phyloP scores from a whole-genome alignment of 345 rosid species.

The Gossypioides kirkii region DNA sequence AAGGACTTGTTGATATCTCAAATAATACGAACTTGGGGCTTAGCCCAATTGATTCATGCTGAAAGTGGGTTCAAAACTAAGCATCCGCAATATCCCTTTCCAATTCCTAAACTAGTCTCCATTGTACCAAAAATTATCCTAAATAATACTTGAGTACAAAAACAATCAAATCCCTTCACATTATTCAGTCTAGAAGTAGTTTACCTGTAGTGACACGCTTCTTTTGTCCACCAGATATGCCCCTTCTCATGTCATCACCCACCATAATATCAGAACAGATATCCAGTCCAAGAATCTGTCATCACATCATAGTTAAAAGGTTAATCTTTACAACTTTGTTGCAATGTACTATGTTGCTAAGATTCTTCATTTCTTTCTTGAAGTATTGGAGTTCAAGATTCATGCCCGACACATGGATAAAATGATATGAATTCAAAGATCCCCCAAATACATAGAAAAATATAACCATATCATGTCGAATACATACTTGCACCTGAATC shows the following conservation, averaged over 20 bases:
- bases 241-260: slow-evolving; percentile 61
- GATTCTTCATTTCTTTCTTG: not conserved
- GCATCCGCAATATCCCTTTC: no score
- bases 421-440: no score
- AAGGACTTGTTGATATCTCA: no score
- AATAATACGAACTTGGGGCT: no score
- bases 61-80: no score
- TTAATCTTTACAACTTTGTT: not conserved
- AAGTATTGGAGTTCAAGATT: not conserved
- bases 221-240: slow-evolving; percentile 64
- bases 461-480: no score
- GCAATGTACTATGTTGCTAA: not conserved
- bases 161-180: no score
- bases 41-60: no score
- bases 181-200: not conserved
- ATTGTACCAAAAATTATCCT: no score
- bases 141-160: no score
- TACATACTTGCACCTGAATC: not conserved
- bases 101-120: no score
- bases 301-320: not conserved
- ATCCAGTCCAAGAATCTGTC: slow-evolving; percentile 53
- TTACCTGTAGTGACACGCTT: slow-evolving; percentile 56
- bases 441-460: no score
- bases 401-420: not conserved
- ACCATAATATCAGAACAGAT: slow-evolving; percentile 53